These are phyloP conservation scores for Ceriops zippeliana DNA, from an alignment of 345 rosid genomes.

Conservation along the genomic window DNA sequence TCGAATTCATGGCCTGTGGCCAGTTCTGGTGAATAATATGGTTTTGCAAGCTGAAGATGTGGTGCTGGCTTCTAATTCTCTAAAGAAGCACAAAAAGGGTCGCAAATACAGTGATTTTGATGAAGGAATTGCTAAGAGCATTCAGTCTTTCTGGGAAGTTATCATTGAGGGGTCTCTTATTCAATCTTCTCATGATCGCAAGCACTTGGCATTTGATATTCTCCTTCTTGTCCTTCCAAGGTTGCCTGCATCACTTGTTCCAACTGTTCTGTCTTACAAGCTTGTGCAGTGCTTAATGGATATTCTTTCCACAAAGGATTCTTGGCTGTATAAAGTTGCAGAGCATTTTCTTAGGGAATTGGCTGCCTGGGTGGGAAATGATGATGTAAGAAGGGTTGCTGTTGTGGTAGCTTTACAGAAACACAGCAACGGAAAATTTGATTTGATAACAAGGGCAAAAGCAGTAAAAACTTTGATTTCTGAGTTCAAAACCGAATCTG, in stretches of 20 bases:
- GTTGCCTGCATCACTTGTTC: constrained; percentile 68
- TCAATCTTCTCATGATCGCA: constrained; percentile 89
- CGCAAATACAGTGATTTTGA: constrained; percentile 68
- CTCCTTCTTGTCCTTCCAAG: constrained; percentile 76
- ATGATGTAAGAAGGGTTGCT: constrained; percentile 78
- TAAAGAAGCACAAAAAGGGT: constrained; percentile 72
- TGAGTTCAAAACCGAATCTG: constrained; percentile 73
- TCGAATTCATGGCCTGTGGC: constrained; percentile 88
- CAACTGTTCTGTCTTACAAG: constrained; percentile 62
- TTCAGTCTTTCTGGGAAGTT: constrained; percentile 54
- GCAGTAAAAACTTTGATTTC: constrained; percentile 75
- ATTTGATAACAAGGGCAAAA: constrained; percentile 60
- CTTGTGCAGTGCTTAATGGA: constrained; percentile 88
- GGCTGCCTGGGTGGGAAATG: constrained; percentile 64
- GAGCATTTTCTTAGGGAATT: constrained; percentile 70
- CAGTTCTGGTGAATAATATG: constrained; percentile 51
- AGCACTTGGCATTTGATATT: constrained; percentile 81
- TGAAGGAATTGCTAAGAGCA: constrained; percentile 64
- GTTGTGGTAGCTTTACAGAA: constrained; percentile 78
- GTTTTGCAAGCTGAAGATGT: constrained; percentile 67
- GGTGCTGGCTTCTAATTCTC: constrained; percentile 51
- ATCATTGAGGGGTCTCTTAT: constrained; percentile 76
- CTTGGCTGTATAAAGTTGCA: constrained; percentile 86
- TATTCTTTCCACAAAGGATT: constrained; percentile 79
- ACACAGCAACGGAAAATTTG: constrained; percentile 90